A percentile compares a stretch with the other conserved stretches of the same genome.
phyloP scores from a whole-genome alignment of 805 yeast species.

The Metschnikowia henanensis region DNA sequence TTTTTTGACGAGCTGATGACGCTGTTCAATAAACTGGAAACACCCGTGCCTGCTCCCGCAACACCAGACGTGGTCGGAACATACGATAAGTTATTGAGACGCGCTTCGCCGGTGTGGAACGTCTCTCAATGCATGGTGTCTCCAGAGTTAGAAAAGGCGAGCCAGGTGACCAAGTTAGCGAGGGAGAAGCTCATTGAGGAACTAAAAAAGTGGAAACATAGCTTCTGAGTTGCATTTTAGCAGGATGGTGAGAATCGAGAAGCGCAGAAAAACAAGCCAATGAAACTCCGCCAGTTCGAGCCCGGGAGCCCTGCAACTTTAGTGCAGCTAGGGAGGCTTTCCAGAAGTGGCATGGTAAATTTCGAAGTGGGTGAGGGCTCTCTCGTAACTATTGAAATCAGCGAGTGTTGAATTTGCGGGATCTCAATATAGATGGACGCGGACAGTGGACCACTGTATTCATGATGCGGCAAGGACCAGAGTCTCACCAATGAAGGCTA shows the following conservation, averaged over 20 bases:
- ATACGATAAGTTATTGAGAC: constrained; percentile 1
- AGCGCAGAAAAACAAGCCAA: no score
- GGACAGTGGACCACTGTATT: no score
- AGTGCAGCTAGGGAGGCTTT: no score
- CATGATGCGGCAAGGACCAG: no score
- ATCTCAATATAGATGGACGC: no score
- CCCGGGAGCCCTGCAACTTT: no score
- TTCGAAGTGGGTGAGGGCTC: no score
- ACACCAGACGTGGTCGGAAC: background rate
- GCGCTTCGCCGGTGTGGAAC: background rate
- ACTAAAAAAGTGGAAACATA: constrained; percentile 5
- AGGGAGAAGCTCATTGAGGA: constrained; percentile 2
- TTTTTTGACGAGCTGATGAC: constrained; percentile 15
- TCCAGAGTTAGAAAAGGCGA: background rate
- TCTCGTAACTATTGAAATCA: no score
- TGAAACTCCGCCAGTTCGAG: no score
- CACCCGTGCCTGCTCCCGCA: background rate
- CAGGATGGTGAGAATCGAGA: background rate
- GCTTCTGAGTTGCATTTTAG: background rate
- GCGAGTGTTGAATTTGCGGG: no score
- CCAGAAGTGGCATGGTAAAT: no score
- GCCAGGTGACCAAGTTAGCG: background rate
- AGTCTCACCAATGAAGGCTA: no score
- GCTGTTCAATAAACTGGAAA: constrained; percentile 5
- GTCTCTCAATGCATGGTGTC: background rate